These are phyloP conservation scores for Celoporthe dispersa DNA, from an alignment of 2,329 filamentous ascomycete species.

Conservation along the genomic window DNA sequence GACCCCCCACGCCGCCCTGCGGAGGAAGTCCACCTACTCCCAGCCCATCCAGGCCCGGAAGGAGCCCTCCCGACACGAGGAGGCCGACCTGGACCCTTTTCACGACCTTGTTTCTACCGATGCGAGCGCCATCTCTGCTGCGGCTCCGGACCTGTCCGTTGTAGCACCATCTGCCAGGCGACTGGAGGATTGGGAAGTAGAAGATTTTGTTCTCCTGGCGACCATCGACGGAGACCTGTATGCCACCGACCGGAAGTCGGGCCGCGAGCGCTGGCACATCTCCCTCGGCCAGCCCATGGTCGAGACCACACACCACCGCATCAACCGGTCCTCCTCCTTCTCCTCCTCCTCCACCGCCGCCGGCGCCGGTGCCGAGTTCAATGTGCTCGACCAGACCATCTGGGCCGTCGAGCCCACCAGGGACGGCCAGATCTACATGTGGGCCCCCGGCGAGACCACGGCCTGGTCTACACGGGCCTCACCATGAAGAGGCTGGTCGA, in stretches of 20 bases:
- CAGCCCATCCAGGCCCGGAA: slow-evolving; percentile 22
- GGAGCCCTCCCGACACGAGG: slow-evolving; percentile 9
- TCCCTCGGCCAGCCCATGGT: slow-evolving; percentile 86
- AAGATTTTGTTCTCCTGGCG: slow-evolving; percentile 99
- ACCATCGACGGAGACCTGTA: slow-evolving; percentile 98
- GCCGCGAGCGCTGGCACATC: slow-evolving; percentile 82
- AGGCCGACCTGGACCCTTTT: slow-evolving; percentile 30
- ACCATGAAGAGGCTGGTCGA: slow-evolving; percentile 90
- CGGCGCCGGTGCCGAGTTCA: slow-evolving; percentile 58
- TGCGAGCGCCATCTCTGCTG: slow-evolving; percentile 96
- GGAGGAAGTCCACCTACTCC: slow-evolving; percentile 28
- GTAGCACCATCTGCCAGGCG: slow-evolving; percentile 97
- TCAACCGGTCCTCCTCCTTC: slow-evolving; percentile 58
- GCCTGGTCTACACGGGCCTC: slow-evolving; percentile 68
- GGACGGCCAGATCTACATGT: slow-evolving; percentile 86
- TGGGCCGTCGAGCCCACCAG: slow-evolving; percentile 95
- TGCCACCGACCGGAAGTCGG: slow-evolving; percentile 86
- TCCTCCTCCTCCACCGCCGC: slow-evolving; percentile 32
- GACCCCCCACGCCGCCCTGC: slow-evolving; percentile 25
- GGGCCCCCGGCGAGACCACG: slow-evolving; percentile 69
- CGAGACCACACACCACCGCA: slow-evolving; percentile 80
- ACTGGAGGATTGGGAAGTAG: slow-evolving; percentile 99
- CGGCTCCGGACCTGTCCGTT: slow-evolving; percentile 95
- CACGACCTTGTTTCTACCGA: slow-evolving; percentile 55
- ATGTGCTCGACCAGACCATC: slow-evolving; percentile 79